Percentiles rank a stretch among this genome's conserved stretches.
Conservation (phyloP, 352 stramenopile species). For the Pythium phragmitis region DNA sequence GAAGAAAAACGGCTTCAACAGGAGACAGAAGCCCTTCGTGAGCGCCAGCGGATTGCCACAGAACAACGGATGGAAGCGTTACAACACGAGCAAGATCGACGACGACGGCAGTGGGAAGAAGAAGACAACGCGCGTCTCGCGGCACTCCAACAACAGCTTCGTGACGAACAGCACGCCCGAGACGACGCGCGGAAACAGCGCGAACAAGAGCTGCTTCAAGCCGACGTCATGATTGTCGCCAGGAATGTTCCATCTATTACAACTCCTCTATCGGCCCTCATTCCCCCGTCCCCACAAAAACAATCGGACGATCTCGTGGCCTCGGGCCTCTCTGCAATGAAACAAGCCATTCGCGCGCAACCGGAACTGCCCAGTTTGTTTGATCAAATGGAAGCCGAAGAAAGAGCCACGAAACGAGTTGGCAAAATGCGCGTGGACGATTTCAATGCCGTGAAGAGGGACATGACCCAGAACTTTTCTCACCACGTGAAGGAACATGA, state of each 20-base stretch:
- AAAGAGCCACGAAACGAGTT: conserved; percentile 42
- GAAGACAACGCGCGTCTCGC: conserved; percentile 52
- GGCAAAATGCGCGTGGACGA: conserved; percentile 45
- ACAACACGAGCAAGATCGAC: conserved; percentile 60
- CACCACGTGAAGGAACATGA: conserved; percentile 53
- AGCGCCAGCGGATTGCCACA: conserved; percentile 45
- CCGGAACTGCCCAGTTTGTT: conserved; percentile 74
- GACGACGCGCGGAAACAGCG: conserved; percentile 31
- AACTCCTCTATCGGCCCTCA: neutral
- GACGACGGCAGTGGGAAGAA: conserved; percentile 66
- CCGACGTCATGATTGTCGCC: conserved; percentile 5
- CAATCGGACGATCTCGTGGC: conserved; percentile 19
- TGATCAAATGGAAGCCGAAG: conserved; percentile 73
- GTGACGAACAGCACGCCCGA: conserved; percentile 40
- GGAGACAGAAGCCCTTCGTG: conserved; percentile 44
- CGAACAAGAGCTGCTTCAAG: conserved; percentile 33
- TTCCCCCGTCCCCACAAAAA: neutral
- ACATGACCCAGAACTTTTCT: conserved; percentile 44
- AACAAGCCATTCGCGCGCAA: conserved; percentile 34
- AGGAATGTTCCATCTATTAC: neutral
- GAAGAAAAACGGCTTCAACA: conserved; percentile 42
- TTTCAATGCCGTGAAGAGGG: conserved; percentile 43
- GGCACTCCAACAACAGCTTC: conserved; percentile 47
- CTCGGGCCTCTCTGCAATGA: conserved; percentile 30
- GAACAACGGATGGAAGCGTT: conserved; percentile 59